phyloP scores from a whole-genome alignment of 371 early-diverging fungal species.

The Encephalitozoon cuniculi region DNA sequence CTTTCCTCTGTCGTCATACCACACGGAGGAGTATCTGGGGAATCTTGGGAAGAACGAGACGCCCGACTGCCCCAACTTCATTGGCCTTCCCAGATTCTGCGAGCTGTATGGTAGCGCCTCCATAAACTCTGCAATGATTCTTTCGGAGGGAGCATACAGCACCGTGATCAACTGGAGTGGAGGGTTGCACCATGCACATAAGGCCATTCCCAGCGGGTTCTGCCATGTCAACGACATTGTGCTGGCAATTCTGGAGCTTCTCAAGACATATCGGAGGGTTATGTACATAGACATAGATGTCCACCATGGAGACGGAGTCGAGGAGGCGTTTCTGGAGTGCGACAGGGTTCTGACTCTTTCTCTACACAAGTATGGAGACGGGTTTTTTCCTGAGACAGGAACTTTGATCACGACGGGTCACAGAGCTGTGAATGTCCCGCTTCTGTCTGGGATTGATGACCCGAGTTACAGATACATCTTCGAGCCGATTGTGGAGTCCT shows the following conservation, averaged over 20 bases:
- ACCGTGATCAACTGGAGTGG: slow-evolving; percentile 86
- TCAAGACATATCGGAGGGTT: slow-evolving; percentile 67
- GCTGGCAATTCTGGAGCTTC: slow-evolving; percentile 72
- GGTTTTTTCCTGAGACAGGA: slow-evolving; percentile 84
- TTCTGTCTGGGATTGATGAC: slow-evolving; percentile 79
- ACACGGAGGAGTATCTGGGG: slow-evolving; percentile 40
- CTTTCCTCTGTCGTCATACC: slow-evolving; percentile 24
- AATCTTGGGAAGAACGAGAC: slow-evolving; percentile 38
- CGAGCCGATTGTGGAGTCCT: slow-evolving; percentile 69
- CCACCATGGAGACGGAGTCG: slow-evolving; percentile 90
- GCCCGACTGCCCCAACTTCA: slow-evolving; percentile 91
- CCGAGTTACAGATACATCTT: slow-evolving; percentile 70
- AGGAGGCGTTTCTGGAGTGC: slow-evolving; percentile 74
- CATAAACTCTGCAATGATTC: slow-evolving; percentile 71
- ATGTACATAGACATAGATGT: slow-evolving; percentile 86
- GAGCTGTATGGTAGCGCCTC: slow-evolving; percentile 81
- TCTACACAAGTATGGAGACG: slow-evolving; percentile 82
- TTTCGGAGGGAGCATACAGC: slow-evolving; percentile 68
- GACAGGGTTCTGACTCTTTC: slow-evolving; percentile 82
- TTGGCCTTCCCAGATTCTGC: slow-evolving; percentile 87
- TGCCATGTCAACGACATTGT: slow-evolving; percentile 91
- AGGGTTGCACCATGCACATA: slow-evolving; percentile 86
- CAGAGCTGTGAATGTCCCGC: slow-evolving; percentile 75
- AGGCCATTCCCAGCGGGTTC: slow-evolving; percentile 79
- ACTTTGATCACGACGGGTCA: slow-evolving; percentile 69